Conservation (phyloP, 1,284 basidiomycete genomes). For the Hypsizygus ulmarius region DNA sequence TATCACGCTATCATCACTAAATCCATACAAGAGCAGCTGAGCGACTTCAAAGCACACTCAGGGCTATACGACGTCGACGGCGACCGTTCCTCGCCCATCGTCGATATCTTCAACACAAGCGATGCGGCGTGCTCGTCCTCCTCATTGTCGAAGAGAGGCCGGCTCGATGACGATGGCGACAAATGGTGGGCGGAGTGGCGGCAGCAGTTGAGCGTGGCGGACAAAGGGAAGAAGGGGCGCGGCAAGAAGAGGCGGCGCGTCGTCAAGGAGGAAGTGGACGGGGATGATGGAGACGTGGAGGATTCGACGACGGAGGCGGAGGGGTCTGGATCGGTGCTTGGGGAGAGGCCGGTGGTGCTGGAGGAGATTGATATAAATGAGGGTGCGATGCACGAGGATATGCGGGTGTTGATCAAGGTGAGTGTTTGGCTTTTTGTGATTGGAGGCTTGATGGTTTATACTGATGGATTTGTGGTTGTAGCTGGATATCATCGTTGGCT, state of each 20-base stretch:
- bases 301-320: slow-evolving; percentile 31
- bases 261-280: slow-evolving; percentile 20
- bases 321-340: slow-evolving; percentile 25
- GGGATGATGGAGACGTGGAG: slow-evolving; percentile 29
- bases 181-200: slow-evolving; percentile 76
- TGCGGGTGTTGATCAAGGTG: slow-evolving; percentile 90
- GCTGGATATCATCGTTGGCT: slow-evolving; percentile 95
- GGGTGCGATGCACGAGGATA: slow-evolving; percentile 68
- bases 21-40: slow-evolving; percentile 84
- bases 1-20: slow-evolving; percentile 79
- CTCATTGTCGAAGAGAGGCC: slow-evolving; percentile 34
- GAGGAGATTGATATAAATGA: slow-evolving; percentile 60
- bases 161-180: slow-evolving; percentile 48
- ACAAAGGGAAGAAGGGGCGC: slow-evolving; percentile 20
- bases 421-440: slow-evolving; percentile 25
- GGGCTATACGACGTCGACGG: slow-evolving; percentile 44
- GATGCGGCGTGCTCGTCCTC: slow-evolving; percentile 14
- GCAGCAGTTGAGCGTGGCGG: slow-evolving; percentile 43
- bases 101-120: slow-evolving; percentile 13
- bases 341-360: slow-evolving; percentile 41
- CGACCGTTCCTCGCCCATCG: slow-evolving; percentile 18
- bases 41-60: slow-evolving; percentile 72
- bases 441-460: slow-evolving; percentile 2
- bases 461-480: slow-evolving; percentile 32
- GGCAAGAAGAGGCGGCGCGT: slow-evolving; percentile 30